These are phyloP conservation scores for Pinus albicaulis DNA, from an alignment of 75 land plant genomes.

Conservation along the genomic window DNA sequence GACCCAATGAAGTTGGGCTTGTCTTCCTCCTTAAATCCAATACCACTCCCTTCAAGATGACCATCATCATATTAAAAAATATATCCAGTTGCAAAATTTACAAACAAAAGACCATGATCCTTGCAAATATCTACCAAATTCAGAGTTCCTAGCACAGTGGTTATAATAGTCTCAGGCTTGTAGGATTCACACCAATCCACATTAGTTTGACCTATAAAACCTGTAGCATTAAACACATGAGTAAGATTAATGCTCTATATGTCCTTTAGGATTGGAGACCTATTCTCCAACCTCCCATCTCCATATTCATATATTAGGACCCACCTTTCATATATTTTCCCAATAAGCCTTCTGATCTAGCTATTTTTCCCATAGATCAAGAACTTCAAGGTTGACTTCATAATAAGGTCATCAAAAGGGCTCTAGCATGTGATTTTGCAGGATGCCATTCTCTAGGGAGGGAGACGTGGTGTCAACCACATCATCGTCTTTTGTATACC, in stretches of 20 bases:
- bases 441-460: background rate
- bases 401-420: background rate
- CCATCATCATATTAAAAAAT: conserved; percentile 46
- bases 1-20: conserved; percentile 58
- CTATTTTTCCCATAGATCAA: conserved; percentile 59
- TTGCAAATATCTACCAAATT: conserved; percentile 52
- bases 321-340: conserved; percentile 39
- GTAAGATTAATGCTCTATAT: conserved; percentile 49
- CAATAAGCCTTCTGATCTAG: conserved; percentile 61
- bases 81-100: conserved; percentile 60
- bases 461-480: background rate
- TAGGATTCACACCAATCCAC: conserved; percentile 73
- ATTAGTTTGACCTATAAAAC: conserved; percentile 57
- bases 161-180: conserved; percentile 56
- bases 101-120: conserved; percentile 42
- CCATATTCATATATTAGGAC: conserved; percentile 52
- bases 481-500: conserved; percentile 12
- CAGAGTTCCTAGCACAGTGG: conserved; percentile 59
- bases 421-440: background rate
- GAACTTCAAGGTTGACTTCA: conserved; percentile 27
- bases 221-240: conserved; percentile 63
- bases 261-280: conserved; percentile 33
- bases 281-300: conserved; percentile 47
- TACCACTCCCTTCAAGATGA: conserved; percentile 42
- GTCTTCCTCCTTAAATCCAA: conserved; percentile 63